Base-by-base conservation (phyloP, 83 land plant genomes). In the Thuja plicata region DNA sequence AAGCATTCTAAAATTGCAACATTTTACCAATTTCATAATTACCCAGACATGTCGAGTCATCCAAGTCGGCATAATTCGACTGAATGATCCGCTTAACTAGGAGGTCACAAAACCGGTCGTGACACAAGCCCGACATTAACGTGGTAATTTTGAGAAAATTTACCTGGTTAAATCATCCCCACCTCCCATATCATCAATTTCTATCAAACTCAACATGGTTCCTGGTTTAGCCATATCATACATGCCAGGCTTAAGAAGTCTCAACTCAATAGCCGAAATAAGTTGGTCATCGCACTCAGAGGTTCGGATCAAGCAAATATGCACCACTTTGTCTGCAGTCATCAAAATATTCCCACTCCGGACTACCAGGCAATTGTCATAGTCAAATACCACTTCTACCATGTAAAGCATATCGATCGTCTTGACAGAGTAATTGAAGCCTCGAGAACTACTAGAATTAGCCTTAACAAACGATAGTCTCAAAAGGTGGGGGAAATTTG, bases 241-340 rank as follows among this genome's bases (percentile, higher is more conserved):
- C 85, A 82, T 82, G 54, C 85, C 85, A 9, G 2, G 4, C n/a
- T 2, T 0, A 41, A 82, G 85, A 11, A 4, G 9, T n/a, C 85
- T 82, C 32, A 82, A 45, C 34, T 82, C 85, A 6, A 82, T 46
- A 24, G 85, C 85, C 10, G 48, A 43, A 13, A 82, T 46, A n/a
- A 82, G 11, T 27, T 54, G 85, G 27, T 46, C 54, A n/a, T 82
- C 52, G 0, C 15, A 10, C 0, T 24, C 16, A 27, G 54, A 82
- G 85, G 52, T 46, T 82, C 85, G 30, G 34, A 82, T 82, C 85
- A 82, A 82, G 54, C 85, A 82, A 27, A 82, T 41, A 46, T 45
- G 50, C 85, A 82, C 1, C 17, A n/a, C 7, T 0, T 1, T 41
- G 0, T 30, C 85, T 3, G 55, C 24, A n/a, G 19, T 83, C 8